These are phyloP conservation scores for Penicillium ochrochloron DNA, from an alignment of 495 filamentous ascomycete genomes.

Conservation along the genomic window DNA sequence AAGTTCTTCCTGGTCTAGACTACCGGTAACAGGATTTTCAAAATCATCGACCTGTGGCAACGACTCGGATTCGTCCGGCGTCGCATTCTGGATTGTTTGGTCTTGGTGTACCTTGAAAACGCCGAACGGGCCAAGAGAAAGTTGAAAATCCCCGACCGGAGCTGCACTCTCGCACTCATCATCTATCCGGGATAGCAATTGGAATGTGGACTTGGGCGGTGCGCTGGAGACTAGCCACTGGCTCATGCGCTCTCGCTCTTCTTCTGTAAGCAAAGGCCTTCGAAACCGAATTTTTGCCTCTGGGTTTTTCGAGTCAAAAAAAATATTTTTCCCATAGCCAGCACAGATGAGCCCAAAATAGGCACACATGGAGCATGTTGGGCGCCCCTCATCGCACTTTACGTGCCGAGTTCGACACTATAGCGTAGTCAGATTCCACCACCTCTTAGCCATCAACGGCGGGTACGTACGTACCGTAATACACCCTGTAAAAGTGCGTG, in stretches of 20 bases:
- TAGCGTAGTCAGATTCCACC: background rate
- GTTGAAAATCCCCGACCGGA: constrained; percentile 2
- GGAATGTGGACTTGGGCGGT: constrained; percentile 19
- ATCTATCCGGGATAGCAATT: constrained; percentile 21
- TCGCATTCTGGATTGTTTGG: background rate
- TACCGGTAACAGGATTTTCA: constrained; percentile 7
- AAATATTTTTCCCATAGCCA: constrained; percentile 31
- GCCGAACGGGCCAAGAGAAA: constrained; percentile 25
- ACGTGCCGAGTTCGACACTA: constrained; percentile 34
- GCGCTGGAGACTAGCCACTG: constrained; percentile 27
- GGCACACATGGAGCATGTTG: constrained; percentile 31
- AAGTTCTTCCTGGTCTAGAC: constrained; percentile 13
- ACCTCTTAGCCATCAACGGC: background rate
- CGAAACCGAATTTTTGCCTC: constrained; percentile 30
- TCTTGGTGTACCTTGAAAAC: constrained; percentile 20
- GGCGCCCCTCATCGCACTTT: constrained; percentile 36
- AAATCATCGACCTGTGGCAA: background rate
- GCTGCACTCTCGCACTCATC: constrained; percentile 19
- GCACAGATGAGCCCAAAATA: constrained; percentile 21
- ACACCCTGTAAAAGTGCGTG: constrained; percentile 26
- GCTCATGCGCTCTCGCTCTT: constrained; percentile 31
- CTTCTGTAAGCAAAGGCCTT: constrained; percentile 31
- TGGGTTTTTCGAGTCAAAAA: constrained; percentile 27
- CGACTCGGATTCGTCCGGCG: background rate
- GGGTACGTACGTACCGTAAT: constrained; percentile 16